phyloP scores from a whole-genome alignment of 1,139 yeast species.

The Yamadazyma dushanensis region DNA sequence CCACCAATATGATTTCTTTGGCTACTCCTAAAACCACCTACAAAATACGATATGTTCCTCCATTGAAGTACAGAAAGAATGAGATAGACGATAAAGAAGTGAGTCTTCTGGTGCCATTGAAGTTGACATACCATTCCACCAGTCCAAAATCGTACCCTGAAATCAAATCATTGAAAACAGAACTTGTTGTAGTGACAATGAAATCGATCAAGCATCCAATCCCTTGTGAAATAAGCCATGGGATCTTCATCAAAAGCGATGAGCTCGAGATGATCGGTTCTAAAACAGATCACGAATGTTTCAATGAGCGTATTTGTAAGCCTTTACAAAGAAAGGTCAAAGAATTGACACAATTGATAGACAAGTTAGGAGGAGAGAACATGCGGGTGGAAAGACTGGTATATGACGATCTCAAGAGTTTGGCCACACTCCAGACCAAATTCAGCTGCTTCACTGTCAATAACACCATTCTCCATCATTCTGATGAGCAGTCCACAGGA shows the following conservation, averaged over 20 bases:
- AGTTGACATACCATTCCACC: slow-evolving; percentile 27
- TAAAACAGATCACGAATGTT: slow-evolving; percentile 26
- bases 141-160: slow-evolving; percentile 21
- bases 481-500: not conserved
- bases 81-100: slow-evolving; percentile 17
- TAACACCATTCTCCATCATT: slow-evolving; percentile 1
- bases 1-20: slow-evolving; percentile 30
- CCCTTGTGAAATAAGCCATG: slow-evolving; percentile 45
- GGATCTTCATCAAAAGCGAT: slow-evolving; percentile 35
- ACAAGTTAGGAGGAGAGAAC: slow-evolving; percentile 35
- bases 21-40: slow-evolving; percentile 38
- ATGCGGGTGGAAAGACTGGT: slow-evolving; percentile 37
- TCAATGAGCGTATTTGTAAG: slow-evolving; percentile 32
- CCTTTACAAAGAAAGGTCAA: slow-evolving; percentile 31
- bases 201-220: slow-evolving; percentile 35
- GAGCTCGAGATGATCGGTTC: slow-evolving; percentile 21
- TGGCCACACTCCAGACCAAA: slow-evolving; percentile 30
- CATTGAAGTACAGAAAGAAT: slow-evolving; percentile 24
- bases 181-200: slow-evolving; percentile 38
- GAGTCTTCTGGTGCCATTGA: slow-evolving; percentile 35
- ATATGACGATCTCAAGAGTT: slow-evolving; percentile 37
- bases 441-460: slow-evolving; percentile 11
- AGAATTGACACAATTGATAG: slow-evolving; percentile 31
- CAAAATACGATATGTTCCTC: slow-evolving; percentile 33
- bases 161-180: slow-evolving; percentile 33